Evolutionary conservation across 352 stramenopile genomes (phyloP), one percentile per base, ranked within the genome.

Genomic region (Phytophthora sp.): DNA sequence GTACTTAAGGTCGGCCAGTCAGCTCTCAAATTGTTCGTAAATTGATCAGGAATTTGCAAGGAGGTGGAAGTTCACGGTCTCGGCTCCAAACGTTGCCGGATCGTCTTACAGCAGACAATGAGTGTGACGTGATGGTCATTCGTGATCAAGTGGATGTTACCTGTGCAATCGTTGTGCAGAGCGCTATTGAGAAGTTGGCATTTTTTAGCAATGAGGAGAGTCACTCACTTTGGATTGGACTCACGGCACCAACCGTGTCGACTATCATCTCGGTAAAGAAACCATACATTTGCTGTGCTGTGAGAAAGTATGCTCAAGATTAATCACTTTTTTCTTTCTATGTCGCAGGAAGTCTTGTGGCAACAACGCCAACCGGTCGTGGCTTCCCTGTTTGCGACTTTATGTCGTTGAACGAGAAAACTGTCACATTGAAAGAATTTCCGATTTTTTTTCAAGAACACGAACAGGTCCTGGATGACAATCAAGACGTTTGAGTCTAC

Each of bases 361-460:
- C 36, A 8, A 44, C 36, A 6, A 44, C 16, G n/a, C 36, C n/a
- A 21, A 44, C 36, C 13, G 36, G n/a, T 21, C 36, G 36, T 23
- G 36, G 36, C 8, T 24, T 21, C 16, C 11, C 7, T 11, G 36
- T 44, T 44, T 16, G 18, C n/a, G 39, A 46, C 8, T 15, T 46
- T 46, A 46, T 46, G 39, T 46, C 39, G 1, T n/a, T 46, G 7
- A 46, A 46, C 11, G 39, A 46, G 39, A 46, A 46, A 46, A 20
- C 18, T 26, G 39, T 46, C 3, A 46, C 39, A 7, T 8, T 46
- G 18, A 27, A 20, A 46, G 27, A 29, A n/a, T 24, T 2, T 46
- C 27, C 27, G 18, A 29, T n/a, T n/a, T 9, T 46, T 46, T 27
- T 49, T 29, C 21, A 49, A 49, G 23, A 26, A 7, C 6, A 49